phyloP scores from a whole-genome alignment of 306 rosid species.

The Carpinus viminea region DNA sequence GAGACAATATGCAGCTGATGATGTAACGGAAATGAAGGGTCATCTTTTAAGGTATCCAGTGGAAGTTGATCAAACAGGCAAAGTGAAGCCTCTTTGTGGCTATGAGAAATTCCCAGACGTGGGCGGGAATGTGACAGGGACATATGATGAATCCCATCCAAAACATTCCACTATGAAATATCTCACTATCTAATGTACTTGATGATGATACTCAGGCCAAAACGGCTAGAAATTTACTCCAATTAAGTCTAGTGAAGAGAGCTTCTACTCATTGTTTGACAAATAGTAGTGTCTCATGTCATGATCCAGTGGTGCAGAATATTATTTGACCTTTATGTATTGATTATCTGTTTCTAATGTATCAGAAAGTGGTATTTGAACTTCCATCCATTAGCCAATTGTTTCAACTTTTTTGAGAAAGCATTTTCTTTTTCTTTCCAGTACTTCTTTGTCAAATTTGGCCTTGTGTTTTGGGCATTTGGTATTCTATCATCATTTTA shows the following conservation, averaged over 20 bases:
- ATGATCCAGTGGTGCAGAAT: too few relatives aligned
- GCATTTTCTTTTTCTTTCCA: too few relatives aligned
- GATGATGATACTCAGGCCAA: background rate
- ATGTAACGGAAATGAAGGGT: slow-evolving; percentile 66
- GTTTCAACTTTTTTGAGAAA: too few relatives aligned
- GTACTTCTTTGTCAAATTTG: background rate
- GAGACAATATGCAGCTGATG: slow-evolving; percentile 64
- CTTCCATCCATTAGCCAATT: too few relatives aligned
- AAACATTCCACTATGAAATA: slow-evolving; percentile 51
- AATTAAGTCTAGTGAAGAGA: background rate
- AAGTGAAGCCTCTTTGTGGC: slow-evolving; percentile 54
- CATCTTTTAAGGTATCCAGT: slow-evolving; percentile 77
- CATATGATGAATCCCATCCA: slow-evolving; percentile 6
- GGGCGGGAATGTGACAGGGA: slow-evolving; percentile 79
- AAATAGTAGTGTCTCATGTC: background rate
- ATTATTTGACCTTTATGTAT: background rate
- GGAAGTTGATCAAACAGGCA: slow-evolving; percentile 67
- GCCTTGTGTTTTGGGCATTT: too few relatives aligned
- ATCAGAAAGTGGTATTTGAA: too few relatives aligned
- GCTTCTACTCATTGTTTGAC: background rate
- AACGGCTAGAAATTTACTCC: background rate
- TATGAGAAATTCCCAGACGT: slow-evolving; percentile 71
- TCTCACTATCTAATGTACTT: slow-evolving; percentile 59
- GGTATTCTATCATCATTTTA: too few relatives aligned
- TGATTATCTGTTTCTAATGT: too few relatives aligned